Evolutionary conservation across 2,329 filamentous ascomycete genomes (phyloP).

Genomic region (Microsporum canis): DNA sequence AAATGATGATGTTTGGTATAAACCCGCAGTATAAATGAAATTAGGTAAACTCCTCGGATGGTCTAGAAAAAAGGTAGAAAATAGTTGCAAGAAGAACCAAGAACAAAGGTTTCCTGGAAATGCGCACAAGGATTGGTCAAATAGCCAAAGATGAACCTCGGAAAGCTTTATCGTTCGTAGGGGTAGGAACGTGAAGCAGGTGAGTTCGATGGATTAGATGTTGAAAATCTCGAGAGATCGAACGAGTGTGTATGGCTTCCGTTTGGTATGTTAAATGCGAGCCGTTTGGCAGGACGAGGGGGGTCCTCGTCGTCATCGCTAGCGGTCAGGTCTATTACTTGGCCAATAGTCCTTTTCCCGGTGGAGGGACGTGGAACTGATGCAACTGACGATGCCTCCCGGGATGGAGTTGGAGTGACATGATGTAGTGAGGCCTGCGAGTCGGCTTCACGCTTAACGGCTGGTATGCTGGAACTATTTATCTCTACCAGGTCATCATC

Average conservation of each 20-base stretch:
- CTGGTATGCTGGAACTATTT: conserved; percentile 24
- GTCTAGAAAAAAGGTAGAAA: not conserved
- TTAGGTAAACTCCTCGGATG: not conserved
- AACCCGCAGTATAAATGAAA: conserved; percentile 1
- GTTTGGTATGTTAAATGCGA: conserved; percentile 17
- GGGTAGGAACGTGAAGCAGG: not conserved
- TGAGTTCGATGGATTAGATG: not conserved
- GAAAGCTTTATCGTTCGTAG: not conserved
- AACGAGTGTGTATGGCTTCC: not conserved
- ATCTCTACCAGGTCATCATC: conserved; percentile 44
- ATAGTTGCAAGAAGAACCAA: not conserved
- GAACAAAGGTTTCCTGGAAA: not conserved
- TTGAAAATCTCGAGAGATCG: not conserved
- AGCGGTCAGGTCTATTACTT: conserved; percentile 45
- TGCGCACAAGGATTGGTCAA: not conserved
- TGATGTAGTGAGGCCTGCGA: conserved; percentile 16
- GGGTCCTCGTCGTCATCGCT: conserved; percentile 42
- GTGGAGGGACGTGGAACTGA: conserved; percentile 26
- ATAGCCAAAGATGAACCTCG: not conserved
- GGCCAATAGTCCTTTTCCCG: conserved; percentile 38
- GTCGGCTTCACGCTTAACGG: conserved; percentile 30
- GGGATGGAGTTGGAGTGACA: conserved; percentile 25
- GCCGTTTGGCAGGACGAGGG: conserved; percentile 26
- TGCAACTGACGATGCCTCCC: conserved; percentile 30
- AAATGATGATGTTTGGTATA: not conserved